phyloP scores from a whole-genome alignment of 768 basidiomycete genomes.

The Dictyophora rubrovolvata region DNA sequence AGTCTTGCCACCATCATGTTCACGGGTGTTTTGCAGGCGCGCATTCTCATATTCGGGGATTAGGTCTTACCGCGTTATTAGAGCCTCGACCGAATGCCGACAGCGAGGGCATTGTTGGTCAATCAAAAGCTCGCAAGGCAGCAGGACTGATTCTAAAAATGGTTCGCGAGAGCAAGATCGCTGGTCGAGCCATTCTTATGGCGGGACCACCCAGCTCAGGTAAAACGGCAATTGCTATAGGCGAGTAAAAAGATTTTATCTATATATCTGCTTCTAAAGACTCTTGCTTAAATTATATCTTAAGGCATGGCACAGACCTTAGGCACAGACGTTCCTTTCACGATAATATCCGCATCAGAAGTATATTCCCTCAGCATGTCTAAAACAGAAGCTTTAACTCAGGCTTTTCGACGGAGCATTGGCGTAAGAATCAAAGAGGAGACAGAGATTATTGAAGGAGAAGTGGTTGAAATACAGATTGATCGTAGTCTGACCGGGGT shows the following conservation, averaged over 20 bases:
- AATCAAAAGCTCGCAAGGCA: slow-evolving; percentile 91
- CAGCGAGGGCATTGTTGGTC: slow-evolving; percentile 95
- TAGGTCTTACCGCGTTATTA: slow-evolving; percentile 85
- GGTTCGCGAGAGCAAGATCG: slow-evolving; percentile 94
- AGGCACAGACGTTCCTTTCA: slow-evolving; percentile 92
- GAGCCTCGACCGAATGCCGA: slow-evolving; percentile 65
- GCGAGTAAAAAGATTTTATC: slow-evolving; percentile 31
- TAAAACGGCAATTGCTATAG: slow-evolving; percentile 96
- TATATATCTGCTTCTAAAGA: background rate
- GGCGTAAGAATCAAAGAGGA: slow-evolving; percentile 97
- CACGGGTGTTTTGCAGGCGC: slow-evolving; percentile 40
- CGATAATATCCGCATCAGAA: slow-evolving; percentile 95
- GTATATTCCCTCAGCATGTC: slow-evolving; percentile 98
- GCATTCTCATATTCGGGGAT: slow-evolving; percentile 90
- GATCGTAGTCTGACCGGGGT: slow-evolving; percentile 95
- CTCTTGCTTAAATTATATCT: background rate
- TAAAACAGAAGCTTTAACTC: slow-evolving; percentile 95
- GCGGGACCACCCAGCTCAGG: slow-evolving; percentile 96
- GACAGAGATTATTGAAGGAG: slow-evolving; percentile 94
- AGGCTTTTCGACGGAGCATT: slow-evolving; percentile 91
- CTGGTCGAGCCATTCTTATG: slow-evolving; percentile 92
- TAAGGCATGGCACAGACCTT: slow-evolving; percentile 93
- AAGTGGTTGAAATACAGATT: slow-evolving; percentile 97
- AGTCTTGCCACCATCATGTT: no score
- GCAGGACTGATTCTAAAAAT: slow-evolving; percentile 97